Base-by-base conservation (phyloP, 495 filamentous ascomycete genomes). In the Letharia lupina region DNA sequence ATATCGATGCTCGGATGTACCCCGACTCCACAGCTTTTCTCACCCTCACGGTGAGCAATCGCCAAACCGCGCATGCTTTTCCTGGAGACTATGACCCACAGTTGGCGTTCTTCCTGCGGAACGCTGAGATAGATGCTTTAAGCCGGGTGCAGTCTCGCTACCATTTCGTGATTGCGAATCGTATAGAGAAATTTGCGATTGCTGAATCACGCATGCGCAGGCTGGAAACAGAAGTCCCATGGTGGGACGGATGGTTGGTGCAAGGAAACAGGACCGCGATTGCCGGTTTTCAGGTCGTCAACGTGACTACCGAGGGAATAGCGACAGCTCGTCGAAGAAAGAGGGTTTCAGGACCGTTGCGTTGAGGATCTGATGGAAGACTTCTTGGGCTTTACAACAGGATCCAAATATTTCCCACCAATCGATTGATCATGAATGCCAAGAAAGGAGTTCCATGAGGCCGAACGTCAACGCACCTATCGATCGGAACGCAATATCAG, bases 21-120 rank as follows among this genome's bases (percentile, higher is more conserved):
- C 67, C 67, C 13, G 35, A 41, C 40, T 39, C 31, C 18, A 60
- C 67, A 37, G 62, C 47, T 0, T 68, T 68, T 28, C 39, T 65
- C n/a, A 68, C 67, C 23, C 40, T 68, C 20, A 39, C 48, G 9
- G 15, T 65, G 42, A 42, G 62, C n/a, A 42, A n/a, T 31, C 20
- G 5, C 33, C 31, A 60, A 8, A 54, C 10, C 16, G 37, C 44
- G 20, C 16, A 60, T 10, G 18, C 57, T n/a, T 60, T 33, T 37
- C 67, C 67, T 1, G 67, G 67, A 5, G 59, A 65, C 45, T 65
- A 68, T 31, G 67, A 68, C 37, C 67, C 67, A 20, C 0, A 50
- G 0, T 42, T 68, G 28, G 67, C 67, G 12, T 33, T 13, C 5
- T 58, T 64, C 41, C 35, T 68, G 44, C n/a, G 7, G 45, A 20